Evolutionary conservation across 306 rosid genomes (phyloP).

Genomic region (Cicer cuneatum): DNA sequence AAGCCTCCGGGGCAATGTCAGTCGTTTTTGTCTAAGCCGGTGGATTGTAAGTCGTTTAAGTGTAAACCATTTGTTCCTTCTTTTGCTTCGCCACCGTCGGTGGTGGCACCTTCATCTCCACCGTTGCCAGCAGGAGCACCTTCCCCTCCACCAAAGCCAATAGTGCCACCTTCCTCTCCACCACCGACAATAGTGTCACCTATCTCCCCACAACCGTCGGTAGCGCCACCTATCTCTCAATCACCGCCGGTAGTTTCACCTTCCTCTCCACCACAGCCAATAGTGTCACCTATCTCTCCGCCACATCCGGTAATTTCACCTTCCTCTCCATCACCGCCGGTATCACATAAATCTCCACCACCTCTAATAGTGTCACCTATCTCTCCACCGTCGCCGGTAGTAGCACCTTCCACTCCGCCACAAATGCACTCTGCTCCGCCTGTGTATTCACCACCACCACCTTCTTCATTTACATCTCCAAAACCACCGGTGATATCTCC

Average conservation of each 20-base stretch:
- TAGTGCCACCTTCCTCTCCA: not conserved
- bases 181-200: not conserved
- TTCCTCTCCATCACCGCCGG: conserved; percentile 25
- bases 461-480: not conserved
- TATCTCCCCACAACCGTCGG: conserved; percentile 22
- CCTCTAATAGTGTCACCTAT: not conserved
- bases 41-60: conserved; percentile 72
- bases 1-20: conserved; percentile 62
- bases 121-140: not conserved
- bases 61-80: conserved; percentile 58
- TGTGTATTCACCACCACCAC: conserved; percentile 40
- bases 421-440: conserved; percentile 32
- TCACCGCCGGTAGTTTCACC: not conserved
- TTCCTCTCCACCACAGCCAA: conserved; percentile 30
- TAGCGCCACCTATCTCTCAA: conserved; percentile 18
- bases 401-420: conserved; percentile 11
- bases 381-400: not conserved
- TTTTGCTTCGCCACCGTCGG: conserved; percentile 20
- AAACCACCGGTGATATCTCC: not conserved
- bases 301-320: not conserved
- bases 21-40: conserved; percentile 67
- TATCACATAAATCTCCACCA: not conserved
- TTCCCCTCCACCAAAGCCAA: conserved; percentile 40
- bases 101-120: conserved; percentile 26
- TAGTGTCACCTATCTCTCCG: not conserved